Base-by-base conservation (phyloP, 345 rosid genomes). In the Hibiscus tridactylites region DNA sequence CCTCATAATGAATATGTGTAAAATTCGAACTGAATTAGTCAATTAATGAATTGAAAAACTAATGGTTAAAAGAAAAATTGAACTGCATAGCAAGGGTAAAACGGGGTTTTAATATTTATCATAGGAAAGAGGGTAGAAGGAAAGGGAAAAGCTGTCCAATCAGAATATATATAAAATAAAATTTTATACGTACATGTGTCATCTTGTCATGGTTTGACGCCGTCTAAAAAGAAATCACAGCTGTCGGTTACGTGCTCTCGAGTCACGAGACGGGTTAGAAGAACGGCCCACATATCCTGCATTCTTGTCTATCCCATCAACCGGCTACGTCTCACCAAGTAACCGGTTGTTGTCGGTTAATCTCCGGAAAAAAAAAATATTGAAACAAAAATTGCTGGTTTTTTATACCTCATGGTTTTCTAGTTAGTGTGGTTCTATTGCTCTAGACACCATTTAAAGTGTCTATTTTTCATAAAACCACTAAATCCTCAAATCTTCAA, bases 171-270 rank as follows among this genome's bases (percentile, higher is more conserved):
- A 49, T 13, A 13, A 44, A 44, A 44, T 42, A 44, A 44, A 44
- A 9, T 2, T 10, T 0, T 42, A 2, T 42, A 2, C 9, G 9
- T 10, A 77, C 57, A 64, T 80, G 75, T 76, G 80, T 50, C 71
- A 0, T 1, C 3, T n/a, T 9, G 0, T 0, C 15, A 59, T 16
- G 4, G 21, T 60, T 56, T 65, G 69, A 62, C 70, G 33, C 61
- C 70, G 35, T 63, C 71, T 56, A 52, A 68, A 72, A 72, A 70
- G 49, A 29, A 68, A 29, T 37, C 29, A 74, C 82, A 76, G 76
- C 79, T 78, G 83, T 80, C 80, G 72, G 79, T 80, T 46, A 37
- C 76, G 75, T 78, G 77, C 75, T 68, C 79, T 72, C 77, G 76
- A 72, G 53, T 69, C 74, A 74, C 77, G 79, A 73, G 74, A 62